Base-by-base conservation (phyloP, 1,284 basidiomycete species). In the Cystobasidium sp. region DNA sequence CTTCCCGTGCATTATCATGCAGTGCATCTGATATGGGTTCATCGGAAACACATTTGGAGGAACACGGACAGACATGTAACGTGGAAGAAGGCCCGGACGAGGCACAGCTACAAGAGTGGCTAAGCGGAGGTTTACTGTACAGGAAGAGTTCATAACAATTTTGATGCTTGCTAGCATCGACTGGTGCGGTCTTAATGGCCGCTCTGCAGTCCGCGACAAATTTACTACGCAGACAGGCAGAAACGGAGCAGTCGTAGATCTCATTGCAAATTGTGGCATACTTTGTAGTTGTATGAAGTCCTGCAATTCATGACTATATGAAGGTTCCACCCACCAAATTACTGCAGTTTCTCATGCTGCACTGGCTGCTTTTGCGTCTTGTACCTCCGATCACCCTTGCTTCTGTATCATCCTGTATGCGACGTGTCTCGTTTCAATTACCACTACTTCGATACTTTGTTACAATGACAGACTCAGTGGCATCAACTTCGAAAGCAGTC, bases 191-290 rank as follows among this genome's bases (percentile, higher is more conserved):
- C 61, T 61, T 61, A 5, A 51, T 51, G 69, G 69, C 51, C 47
- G 69, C 69, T 71, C 69, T 63, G 31, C 46, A 22, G 41, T 31
- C 69, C 18, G 22, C 46, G 41, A 51, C 12, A n/a, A 61, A 49
- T 9, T 64, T 64, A 20, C 39, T 49, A 62, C 69, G 47, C 46
- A 55, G 22, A n/a, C 58, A 71, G 47, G 47, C 43, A 49, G 69
- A 71, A 71, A 71, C 69, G 69, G 69, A 71, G 69, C 69, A 71
- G 69, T 71, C 69, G 69, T 61, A 71, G 69, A 71, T 71, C n/a
- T 24, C 47, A 6, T 24, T 43, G 8, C 37, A 22, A 3, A 7
- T 65, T 44, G 41, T 16, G 39, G 24, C 24, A 55, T 55, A 55
- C 3, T 12, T 55, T 3, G 14, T 4, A 22, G 4, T 4, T 22